phyloP scores from a whole-genome alignment of 768 basidiomycete genomes.

The Termitomyces titanicus region DNA sequence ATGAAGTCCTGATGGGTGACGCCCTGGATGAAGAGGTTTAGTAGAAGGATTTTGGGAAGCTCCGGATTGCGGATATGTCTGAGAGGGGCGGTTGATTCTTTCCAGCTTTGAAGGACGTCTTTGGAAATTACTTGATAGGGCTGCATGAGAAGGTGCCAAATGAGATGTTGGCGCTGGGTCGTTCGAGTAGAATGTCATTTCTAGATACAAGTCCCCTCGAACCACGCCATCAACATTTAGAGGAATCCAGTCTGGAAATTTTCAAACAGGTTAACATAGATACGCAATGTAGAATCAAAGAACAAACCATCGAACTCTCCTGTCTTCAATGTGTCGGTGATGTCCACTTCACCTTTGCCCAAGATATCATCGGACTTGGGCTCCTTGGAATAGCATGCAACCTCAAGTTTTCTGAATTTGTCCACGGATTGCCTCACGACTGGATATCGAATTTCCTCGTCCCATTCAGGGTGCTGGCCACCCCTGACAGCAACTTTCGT shows the following conservation, averaged over 20 bases:
- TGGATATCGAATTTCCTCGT: slow-evolving; percentile 79
- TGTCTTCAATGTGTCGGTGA: slow-evolving; percentile 72
- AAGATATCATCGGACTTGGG: slow-evolving; percentile 67
- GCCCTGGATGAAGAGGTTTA: background rate
- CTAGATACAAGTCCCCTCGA: slow-evolving; percentile 85
- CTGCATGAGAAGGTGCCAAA: slow-evolving; percentile 15
- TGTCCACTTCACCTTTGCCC: slow-evolving; percentile 72
- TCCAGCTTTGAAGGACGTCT: slow-evolving; percentile 55
- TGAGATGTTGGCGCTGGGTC: slow-evolving; percentile 43
- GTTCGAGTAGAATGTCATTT: slow-evolving; percentile 90
- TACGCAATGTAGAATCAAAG: background rate
- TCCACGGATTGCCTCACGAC: slow-evolving; percentile 54
- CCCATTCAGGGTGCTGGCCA: slow-evolving; percentile 93
- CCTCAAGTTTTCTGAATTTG: slow-evolving; percentile 59
- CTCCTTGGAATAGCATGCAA: slow-evolving; percentile 83
- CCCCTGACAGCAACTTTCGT: slow-evolving; percentile 79
- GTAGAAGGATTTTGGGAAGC: no score
- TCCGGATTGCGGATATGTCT: background rate
- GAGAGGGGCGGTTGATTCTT: slow-evolving; percentile 42
- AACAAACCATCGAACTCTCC: slow-evolving; percentile 92
- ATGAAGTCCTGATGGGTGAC: background rate
- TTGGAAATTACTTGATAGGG: slow-evolving; percentile 26
- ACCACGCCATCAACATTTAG: slow-evolving; percentile 43
- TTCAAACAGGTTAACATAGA: background rate
- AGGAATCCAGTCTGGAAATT: slow-evolving; percentile 30